Conservation (phyloP, 202 grass and related monocot genomes). For the Dendrocalamus latiflorus region DNA sequence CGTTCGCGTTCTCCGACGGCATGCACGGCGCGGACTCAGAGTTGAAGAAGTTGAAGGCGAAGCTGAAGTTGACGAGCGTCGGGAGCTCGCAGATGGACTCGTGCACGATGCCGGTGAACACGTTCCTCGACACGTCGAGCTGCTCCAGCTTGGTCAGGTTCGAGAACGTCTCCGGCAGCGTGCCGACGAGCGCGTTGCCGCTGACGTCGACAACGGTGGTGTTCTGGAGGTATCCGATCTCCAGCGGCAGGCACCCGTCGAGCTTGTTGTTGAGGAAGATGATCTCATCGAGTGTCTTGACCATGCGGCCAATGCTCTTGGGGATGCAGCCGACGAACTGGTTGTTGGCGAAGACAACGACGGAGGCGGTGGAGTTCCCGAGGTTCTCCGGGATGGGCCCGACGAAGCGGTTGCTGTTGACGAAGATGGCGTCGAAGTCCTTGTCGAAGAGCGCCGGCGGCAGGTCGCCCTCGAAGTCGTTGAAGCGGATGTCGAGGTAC, state of each 20-base stretch:
- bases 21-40: conserved; percentile 48
- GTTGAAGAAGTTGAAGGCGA: conserved; percentile 76
- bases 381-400: conserved; percentile 48
- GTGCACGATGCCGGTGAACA: conserved; percentile 50
- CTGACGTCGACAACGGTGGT: conserved; percentile 48
- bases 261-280: conserved; percentile 60
- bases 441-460: conserved; percentile 64
- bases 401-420: conserved; percentile 72
- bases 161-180: conserved; percentile 34
- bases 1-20: conserved; percentile 27
- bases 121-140: conserved; percentile 51
- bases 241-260: conserved; percentile 49
- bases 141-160: conserved; percentile 47
- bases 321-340: conserved; percentile 57
- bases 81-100: conserved; percentile 59
- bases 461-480: conserved; percentile 64
- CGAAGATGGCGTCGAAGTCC: conserved; percentile 63
- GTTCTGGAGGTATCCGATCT: conserved; percentile 40
- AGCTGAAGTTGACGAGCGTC: conserved; percentile 64
- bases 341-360: conserved; percentile 74
- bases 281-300: conserved; percentile 53
- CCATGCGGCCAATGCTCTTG: conserved; percentile 55
- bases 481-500: conserved; percentile 69
- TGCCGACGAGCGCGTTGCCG: conserved; percentile 44
- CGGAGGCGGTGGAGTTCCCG: conserved; percentile 71